These are phyloP conservation scores for Alternaria alternata DNA, from an alignment of 2,329 filamentous ascomycete genomes.

Conservation along the genomic window DNA sequence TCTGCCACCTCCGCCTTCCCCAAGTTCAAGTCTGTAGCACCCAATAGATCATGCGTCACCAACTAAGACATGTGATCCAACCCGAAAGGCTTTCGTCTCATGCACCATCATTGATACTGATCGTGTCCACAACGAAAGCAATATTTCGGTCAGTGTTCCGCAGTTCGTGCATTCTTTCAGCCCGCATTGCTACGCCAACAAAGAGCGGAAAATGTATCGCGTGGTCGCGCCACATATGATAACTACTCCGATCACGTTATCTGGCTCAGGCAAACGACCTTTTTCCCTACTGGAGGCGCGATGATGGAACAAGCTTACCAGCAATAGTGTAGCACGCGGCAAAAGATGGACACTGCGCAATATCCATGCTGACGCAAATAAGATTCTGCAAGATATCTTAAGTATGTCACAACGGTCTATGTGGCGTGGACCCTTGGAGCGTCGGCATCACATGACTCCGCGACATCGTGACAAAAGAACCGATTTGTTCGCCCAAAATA, in stretches of 20 bases:
- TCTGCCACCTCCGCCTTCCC: too few species aligned
- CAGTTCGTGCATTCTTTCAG: background rate
- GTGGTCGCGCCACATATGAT: background rate
- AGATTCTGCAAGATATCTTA: background rate
- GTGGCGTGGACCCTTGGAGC: background rate
- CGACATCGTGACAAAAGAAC: background rate
- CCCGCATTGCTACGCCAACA: background rate
- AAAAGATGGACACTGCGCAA: background rate
- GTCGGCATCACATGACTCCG: slow-evolving; percentile 2
- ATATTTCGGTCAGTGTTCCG: background rate
- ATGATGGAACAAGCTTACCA: background rate
- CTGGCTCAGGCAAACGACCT: background rate
- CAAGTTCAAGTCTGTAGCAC: too few species aligned
- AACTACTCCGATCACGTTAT: background rate
- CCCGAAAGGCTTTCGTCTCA: background rate
- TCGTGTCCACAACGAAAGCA: background rate
- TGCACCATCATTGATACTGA: background rate
- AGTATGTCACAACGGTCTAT: background rate
- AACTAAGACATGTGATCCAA: too few species aligned
- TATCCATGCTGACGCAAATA: background rate
- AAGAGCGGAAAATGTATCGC: background rate
- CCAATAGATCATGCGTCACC: too few species aligned
- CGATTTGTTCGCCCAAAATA: background rate
- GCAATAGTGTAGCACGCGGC: background rate
- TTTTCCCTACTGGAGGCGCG: background rate